These are phyloP conservation scores for Argentina anserina DNA, from an alignment of 306 rosid genomes.

Conservation along the genomic window DNA sequence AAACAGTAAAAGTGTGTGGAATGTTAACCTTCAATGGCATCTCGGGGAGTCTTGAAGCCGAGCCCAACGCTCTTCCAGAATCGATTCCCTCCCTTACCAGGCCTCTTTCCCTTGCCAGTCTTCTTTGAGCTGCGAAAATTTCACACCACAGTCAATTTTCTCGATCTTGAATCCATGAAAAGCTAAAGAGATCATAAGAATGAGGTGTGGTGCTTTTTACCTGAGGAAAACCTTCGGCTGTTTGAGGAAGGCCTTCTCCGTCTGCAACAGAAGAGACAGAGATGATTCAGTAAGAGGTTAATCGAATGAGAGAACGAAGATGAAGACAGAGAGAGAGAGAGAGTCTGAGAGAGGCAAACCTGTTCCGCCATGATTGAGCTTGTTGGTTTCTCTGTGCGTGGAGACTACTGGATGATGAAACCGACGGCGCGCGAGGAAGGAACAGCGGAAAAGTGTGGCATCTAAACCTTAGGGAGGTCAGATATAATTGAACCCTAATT, in stretches of 20 bases:
- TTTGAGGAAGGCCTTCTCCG: conserved; percentile 73
- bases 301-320: neutral
- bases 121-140: conserved; percentile 45
- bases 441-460: neutral
- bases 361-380: conserved; percentile 59
- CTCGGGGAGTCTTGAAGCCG: conserved; percentile 65
- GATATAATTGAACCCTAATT: conserved; percentile 1
- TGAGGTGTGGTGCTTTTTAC: conserved; percentile 28
- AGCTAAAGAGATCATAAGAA: neutral
- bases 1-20: neutral
- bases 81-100: conserved; percentile 60
- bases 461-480: neutral
- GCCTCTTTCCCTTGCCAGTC: conserved; percentile 55
- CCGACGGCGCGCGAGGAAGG: conserved; percentile 10
- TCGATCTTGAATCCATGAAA: neutral
- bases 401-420: neutral
- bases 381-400: neutral
- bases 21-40: conserved; percentile 46
- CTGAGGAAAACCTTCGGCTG: conserved; percentile 71
- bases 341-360: conserved; percentile 25
- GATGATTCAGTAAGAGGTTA: neutral
- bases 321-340: neutral
- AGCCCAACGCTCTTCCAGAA: conserved; percentile 54
- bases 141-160: neutral
- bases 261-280: conserved; percentile 27